Conservation (phyloP, 139 green algal genomes). For the Ettlia oleoabundans region DNA sequence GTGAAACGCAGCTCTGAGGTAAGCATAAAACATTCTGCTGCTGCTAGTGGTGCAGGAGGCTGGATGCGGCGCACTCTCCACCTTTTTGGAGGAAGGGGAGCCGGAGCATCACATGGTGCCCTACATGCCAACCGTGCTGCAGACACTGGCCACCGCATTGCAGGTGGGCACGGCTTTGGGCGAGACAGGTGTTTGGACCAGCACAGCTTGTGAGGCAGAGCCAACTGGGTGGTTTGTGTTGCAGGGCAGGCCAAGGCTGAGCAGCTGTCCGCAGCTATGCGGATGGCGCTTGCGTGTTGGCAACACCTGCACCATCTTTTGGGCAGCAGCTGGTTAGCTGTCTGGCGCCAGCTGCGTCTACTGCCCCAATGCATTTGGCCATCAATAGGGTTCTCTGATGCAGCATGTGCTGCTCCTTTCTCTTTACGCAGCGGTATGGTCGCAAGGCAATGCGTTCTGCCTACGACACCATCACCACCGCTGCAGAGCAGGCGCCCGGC, state of each 20-base stretch:
- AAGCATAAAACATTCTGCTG: no score
- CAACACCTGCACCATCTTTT: no score
- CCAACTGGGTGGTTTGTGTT: no score
- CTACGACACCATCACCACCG: conserved; percentile 86
- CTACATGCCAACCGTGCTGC: conserved; percentile 36
- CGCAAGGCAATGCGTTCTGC: conserved; percentile 80
- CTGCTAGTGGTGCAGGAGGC: conserved; percentile 85
- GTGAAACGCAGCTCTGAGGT: no score
- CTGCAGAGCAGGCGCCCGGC: conserved; percentile 60
- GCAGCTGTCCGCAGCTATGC: not conserved
- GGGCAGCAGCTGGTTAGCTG: not conserved
- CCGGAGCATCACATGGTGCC: conserved; percentile 39
- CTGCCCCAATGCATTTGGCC: no score
- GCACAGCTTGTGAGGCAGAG: no score
- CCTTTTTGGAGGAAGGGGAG: conserved; percentile 67
- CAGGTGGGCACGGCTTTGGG: conserved; percentile 44
- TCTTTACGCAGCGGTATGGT: conserved; percentile 53
- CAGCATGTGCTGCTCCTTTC: not conserved
- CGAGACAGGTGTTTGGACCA: not conserved
- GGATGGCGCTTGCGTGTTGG: not conserved
- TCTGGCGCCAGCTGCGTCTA: no score
- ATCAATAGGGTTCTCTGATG: no score
- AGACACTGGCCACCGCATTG: conserved; percentile 51
- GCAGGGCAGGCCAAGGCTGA: no score
- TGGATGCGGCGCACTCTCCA: conserved; percentile 85